Evolutionary conservation across 2,329 filamentous ascomycete genomes (phyloP), one percentile per base, ranked within the genome.

Genomic region (Ophiosphaerella herpotricha): DNA sequence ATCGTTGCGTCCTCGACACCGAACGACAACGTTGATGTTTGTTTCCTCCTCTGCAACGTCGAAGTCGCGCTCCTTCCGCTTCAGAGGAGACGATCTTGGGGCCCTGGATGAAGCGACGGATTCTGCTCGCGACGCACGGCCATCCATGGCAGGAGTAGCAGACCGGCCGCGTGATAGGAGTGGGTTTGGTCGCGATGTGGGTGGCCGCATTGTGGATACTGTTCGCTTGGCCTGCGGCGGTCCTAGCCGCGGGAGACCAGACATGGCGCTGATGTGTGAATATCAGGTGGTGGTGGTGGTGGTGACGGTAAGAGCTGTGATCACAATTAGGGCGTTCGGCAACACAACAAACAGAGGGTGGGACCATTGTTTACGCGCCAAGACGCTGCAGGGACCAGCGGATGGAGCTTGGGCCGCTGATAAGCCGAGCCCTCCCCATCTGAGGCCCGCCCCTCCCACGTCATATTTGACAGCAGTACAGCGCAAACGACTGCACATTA

Each of bases 11-110:
- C 93, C 94, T 61, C 94, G 85, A 77, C 93, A 99, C 57, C 94
- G 84, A 50, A 99, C 95, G 31, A 97, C 92, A 39, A 99, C 94
- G 71, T 95, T 94, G 75, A 99, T 99, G 71, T 97, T 99, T 7
- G 93, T 97, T 74, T 96, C 91, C 63, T 92, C 87, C 43, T 83
- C 66, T 48, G 89, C 85, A 5, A 82, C 74, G 38, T 93, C 92
- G 67, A 87, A 93, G 33, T 95, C 90, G 66, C 90, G 84, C 63
- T 94, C 90, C 74, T 96, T 96, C 66, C 92, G 86, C 78, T 97
- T 96, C 38, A 80, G 81, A 24, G 82, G 74, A 29, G 78, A 77
- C 5, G 79, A 77, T n/a, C 62, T 55, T 16, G 61, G 57, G 38
- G 53, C 64, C 46, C 78, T 75, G 43, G 74, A 70, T 14, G 88